Evolutionary conservation across 2,329 filamentous ascomycete species (phyloP), one percentile per base, ranked within the genome.

Genomic region (Ascochyta fabae): DNA sequence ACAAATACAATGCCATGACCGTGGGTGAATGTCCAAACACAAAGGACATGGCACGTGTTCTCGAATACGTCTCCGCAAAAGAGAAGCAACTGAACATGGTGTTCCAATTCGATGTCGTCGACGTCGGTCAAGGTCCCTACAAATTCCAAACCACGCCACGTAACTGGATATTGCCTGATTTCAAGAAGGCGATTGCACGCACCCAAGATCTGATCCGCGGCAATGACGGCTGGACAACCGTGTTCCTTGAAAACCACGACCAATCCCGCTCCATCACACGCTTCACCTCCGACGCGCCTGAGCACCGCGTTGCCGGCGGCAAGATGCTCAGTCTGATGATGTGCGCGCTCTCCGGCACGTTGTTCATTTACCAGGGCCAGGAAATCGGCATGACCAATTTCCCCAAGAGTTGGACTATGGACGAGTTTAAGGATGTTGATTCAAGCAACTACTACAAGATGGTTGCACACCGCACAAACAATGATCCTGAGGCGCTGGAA

Each of bases 1-100:
- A 76, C 53, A 75, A 80, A 41, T 90, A 90, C 70, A 83, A 85
- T 52, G 83, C 85, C n/a, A 84, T 91, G 72, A 90, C 87, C 0
- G 87, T 91, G 0, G 88, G 88, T 44, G 88, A 91, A 73, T 82
- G 89, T 24, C 86, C 87, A 0, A 75, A 83, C 62, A 88, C 87
- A 0, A 86, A 84, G 0, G 82, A 88, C 51, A 79, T 82, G 26
- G 71, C 74, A 3, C 78, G 84, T 34, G 85, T 89, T 1, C 72
- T 89, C 7, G 68, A 79, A 16, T 89, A 88, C 59, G 84, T 89
- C 13, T 81, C 82, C 3, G 81, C 84, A 0, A 74, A 80, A 26
- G 82, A 84, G 51, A 81, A 81, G 55, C 83, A 89, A 70, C 75
- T 90, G 44, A 83, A 86, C 68, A 90, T 90, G 88, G 85, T 89